phyloP scores from a whole-genome alignment of 192 early-diverging fungal genomes.

The Dimargaris cristalligena region DNA sequence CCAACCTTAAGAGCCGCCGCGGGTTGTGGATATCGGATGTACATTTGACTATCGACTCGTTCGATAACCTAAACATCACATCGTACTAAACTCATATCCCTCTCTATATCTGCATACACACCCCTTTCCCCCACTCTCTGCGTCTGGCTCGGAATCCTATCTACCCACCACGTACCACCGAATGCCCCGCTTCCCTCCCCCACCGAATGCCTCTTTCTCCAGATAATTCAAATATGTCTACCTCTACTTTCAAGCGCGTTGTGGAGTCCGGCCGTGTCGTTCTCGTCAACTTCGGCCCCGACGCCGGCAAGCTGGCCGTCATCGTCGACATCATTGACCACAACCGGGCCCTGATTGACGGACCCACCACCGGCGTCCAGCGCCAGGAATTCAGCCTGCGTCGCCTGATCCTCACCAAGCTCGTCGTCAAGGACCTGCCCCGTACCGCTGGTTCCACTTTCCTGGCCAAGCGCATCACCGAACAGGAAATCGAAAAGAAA shows the following conservation, averaged over 20 bases:
- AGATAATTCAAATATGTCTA: not conserved
- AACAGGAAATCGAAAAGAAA: slow-evolving; percentile 57
- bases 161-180: too few relatives aligned
- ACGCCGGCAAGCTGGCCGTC: slow-evolving; percentile 94
- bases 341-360: slow-evolving; percentile 93
- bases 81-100: too few relatives aligned
- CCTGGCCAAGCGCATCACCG: slow-evolving; percentile 66
- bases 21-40: too few relatives aligned
- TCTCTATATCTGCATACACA: too few relatives aligned
- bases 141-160: too few relatives aligned
- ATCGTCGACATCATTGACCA: slow-evolving; percentile 99
- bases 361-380: slow-evolving; percentile 84
- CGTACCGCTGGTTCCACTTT: slow-evolving; percentile 58
- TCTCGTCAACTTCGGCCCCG: slow-evolving; percentile 81
- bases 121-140: too few relatives aligned
- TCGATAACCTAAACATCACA: too few relatives aligned
- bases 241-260: slow-evolving; percentile 65
- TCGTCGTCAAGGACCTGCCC: slow-evolving; percentile 72
- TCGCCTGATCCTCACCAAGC: slow-evolving; percentile 77
- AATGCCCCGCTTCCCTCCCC: too few relatives aligned
- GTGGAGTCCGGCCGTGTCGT: slow-evolving; percentile 99
- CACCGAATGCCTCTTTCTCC: too few relatives aligned
- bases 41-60: too few relatives aligned
- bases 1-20: too few relatives aligned
- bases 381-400: slow-evolving; percentile 82